Conservation (phyloP, 2,329 filamentous ascomycete species). For the Dothideomycetes sp. region DNA sequence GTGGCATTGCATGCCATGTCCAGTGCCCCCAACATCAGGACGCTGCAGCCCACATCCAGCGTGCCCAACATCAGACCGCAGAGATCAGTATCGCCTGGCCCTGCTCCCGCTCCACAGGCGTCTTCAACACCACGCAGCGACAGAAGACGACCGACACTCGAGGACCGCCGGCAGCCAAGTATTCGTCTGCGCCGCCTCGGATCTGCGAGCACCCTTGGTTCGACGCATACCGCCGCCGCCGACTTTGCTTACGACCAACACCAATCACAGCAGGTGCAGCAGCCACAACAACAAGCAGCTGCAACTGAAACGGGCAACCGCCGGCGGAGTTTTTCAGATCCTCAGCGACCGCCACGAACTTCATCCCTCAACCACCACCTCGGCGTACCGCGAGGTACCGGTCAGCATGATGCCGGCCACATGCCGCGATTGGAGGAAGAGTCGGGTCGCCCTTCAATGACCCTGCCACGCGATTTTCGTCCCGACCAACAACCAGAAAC, state of each 20-base stretch:
- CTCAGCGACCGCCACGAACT: constrained; percentile 5
- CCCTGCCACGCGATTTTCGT: too few relatives aligned
- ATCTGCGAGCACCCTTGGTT: constrained; percentile 8
- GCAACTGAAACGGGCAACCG: background rate
- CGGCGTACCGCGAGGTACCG: background rate
- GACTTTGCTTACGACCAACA: constrained; percentile 2
- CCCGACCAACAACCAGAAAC: constrained; percentile 4
- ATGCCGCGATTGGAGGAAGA: constrained; percentile 11
- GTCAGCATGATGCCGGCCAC: background rate
- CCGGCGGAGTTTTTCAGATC: constrained; percentile 10
- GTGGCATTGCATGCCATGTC: constrained; percentile 7
- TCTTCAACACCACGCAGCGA: constrained; percentile 5
- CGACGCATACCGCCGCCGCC: background rate
- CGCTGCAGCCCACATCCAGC: too few relatives aligned
- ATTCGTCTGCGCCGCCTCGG: constrained; percentile 11
- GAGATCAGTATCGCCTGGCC: constrained; percentile 1
- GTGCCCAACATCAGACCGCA: constrained; percentile 1
- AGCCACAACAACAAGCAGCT: background rate
- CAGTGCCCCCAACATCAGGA: background rate
- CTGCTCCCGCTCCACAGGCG: background rate
- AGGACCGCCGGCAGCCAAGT: constrained; percentile 10
- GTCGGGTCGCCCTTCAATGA: constrained; percentile 1
- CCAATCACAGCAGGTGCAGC: background rate
- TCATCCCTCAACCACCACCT: background rate
- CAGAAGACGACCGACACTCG: constrained; percentile 5